A percentile compares a stretch with the other conserved stretches of the same genome.
Conservation (phyloP, 2,329 filamentous ascomycete species). For the Raffaelea arxii region DNA sequence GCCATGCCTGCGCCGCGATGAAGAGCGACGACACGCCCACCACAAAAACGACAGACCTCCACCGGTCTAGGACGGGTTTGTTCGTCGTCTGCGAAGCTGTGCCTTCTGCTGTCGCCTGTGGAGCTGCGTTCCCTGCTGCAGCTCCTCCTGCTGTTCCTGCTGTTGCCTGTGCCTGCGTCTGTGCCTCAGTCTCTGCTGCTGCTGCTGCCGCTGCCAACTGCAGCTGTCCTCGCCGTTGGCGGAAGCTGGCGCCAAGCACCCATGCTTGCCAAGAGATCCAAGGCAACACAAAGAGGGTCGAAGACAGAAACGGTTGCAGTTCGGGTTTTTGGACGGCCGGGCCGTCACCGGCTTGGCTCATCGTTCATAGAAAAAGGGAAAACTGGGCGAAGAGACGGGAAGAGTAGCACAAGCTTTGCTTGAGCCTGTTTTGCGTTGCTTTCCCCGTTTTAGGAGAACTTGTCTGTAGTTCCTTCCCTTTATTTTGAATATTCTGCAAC, state of each 20-base stretch:
- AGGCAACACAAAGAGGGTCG: slow-evolving; percentile 13
- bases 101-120: not conserved
- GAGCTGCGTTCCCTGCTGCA: too few relatives aligned
- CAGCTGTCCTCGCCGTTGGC: slow-evolving; percentile 9
- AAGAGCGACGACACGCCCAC: slow-evolving; percentile 14
- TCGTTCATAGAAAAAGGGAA: not conserved
- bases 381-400: not conserved
- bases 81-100: not conserved
- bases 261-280: slow-evolving; percentile 12
- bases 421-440: too few relatives aligned
- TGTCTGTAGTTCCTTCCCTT: too few relatives aligned
- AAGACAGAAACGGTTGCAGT: slow-evolving; percentile 10
- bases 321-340: slow-evolving; percentile 2
- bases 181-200: slow-evolving; percentile 3
- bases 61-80: not conserved
- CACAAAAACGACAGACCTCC: slow-evolving; percentile 9
- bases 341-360: not conserved
- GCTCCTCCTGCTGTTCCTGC: not conserved
- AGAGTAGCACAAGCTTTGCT: not conserved
- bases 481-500: too few relatives aligned
- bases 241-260: slow-evolving; percentile 11
- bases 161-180: not conserved
- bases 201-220: slow-evolving; percentile 6
- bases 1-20: slow-evolving; percentile 25
- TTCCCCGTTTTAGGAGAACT: too few relatives aligned